phyloP scores from a whole-genome alignment of 2,329 filamentous ascomycete species.

The Harringtonia aguacate region DNA sequence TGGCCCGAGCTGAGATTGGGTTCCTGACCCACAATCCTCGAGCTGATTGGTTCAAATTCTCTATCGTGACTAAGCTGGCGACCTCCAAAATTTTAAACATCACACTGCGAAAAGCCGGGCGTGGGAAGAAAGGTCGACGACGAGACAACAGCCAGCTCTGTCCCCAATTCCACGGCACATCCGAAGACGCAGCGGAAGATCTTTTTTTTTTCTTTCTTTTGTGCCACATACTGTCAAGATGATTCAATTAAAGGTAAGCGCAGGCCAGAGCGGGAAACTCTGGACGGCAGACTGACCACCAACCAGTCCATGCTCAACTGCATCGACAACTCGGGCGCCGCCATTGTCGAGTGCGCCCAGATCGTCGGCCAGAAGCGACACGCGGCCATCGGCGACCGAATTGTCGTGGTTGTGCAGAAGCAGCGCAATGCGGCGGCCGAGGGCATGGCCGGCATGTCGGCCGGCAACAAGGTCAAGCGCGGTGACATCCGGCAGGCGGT shows the following conservation, averaged over 20 bases:
- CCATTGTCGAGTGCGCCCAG: slow-evolving; percentile 91
- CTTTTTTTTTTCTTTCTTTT: no score
- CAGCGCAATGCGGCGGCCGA: slow-evolving; percentile 71
- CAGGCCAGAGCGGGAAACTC: no score
- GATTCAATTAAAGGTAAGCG: slow-evolving; percentile 79
- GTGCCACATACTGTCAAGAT: no score
- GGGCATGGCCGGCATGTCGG: slow-evolving; percentile 59
- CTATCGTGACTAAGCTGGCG: no score
- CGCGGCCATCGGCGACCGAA: slow-evolving; percentile 88
- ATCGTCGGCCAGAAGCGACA: slow-evolving; percentile 83
- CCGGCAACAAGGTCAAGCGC: slow-evolving; percentile 86
- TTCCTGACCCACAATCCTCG: no score
- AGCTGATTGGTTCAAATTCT: no score
- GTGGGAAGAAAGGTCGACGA: no score
- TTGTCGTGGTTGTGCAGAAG: slow-evolving; percentile 96
- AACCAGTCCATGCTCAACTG: slow-evolving; percentile 88
- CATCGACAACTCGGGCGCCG: slow-evolving; percentile 99
- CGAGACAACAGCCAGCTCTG: no score
- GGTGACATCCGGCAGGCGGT: slow-evolving; percentile 96
- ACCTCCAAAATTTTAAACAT: background rate
- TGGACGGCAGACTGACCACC: background rate
- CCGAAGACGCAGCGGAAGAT: no score
- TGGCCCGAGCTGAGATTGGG: no score
- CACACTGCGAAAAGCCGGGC: no score
- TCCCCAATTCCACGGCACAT: background rate